Base-by-base conservation (phyloP, 2,329 filamentous ascomycete genomes). In the Colletotrichum plurivorum region DNA sequence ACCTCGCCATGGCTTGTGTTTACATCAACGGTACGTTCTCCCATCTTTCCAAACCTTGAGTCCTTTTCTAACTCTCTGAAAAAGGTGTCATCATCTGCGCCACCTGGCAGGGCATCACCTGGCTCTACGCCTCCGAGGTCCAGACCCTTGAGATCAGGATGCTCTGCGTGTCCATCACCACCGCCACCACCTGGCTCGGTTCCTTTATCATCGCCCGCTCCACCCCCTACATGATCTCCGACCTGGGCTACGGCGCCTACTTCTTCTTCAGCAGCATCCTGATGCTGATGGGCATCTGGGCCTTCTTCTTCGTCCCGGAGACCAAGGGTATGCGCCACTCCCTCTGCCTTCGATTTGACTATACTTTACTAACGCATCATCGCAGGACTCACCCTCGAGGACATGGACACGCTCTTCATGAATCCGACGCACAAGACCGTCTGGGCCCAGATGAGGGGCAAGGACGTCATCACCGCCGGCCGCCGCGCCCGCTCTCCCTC, bases 181-280 rank as follows among this genome's bases (percentile, higher is more conserved):
- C 78, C 1, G 78, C 78, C 0, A 78, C 76, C 25, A 78, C 77
- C 2, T 83, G 81, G 81, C 72, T 83, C 18, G 79, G 79, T 9
- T 80, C 78, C 2, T 82, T 83, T 67, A 75, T 82, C 73, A 80
- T 83, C 51, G 79, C 80, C 2, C 76, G 79, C 27, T 76, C 79
- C 22, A 81, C 79, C 0, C 81, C 81, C 0, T 81, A 82, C 65
- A 83, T 83, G 82, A 78, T 83, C 16, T 79, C 76, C 0, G 74
- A 76, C 5, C 75, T 83, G 1, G 79, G 79, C 1, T 87, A 85
- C 70, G 86, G 86, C 8, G 84, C 85, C 0, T 88, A 86, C 73
- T 84, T 88, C 65, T 83, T 88, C 76, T 88, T 88, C 71, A 85
- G 82, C 4, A 76, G 80, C 0, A 78, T 85, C 39, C 82, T 85